Conservation (phyloP, 2,329 filamentous ascomycete species). For the Ophiostoma piceae region DNA sequence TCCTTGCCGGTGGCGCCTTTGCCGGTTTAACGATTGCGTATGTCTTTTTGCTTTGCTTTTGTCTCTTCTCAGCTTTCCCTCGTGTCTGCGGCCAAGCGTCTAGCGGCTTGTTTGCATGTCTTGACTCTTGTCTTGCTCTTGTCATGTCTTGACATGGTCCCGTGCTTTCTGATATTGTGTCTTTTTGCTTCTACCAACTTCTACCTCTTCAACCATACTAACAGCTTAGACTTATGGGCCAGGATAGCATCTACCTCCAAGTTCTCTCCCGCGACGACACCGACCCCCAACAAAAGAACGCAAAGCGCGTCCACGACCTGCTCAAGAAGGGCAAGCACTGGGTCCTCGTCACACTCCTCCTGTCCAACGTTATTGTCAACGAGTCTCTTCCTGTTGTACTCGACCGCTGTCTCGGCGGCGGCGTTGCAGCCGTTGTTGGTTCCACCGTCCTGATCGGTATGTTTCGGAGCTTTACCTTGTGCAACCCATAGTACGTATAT, state of each 20-base stretch:
- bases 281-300: conserved; percentile 80
- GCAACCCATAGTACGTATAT: neutral
- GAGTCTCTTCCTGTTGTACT: conserved; percentile 93
- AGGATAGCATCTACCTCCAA: conserved; percentile 95
- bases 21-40: conserved; percentile 87
- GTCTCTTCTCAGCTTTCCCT: no score
- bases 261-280: conserved; percentile 83
- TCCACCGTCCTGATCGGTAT: conserved; percentile 90
- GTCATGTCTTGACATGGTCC: neutral
- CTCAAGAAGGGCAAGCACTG: conserved; percentile 91
- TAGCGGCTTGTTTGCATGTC: conserved; percentile 11
- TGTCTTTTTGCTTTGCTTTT: conserved; percentile 30
- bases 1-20: conserved; percentile 85
- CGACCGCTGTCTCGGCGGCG: conserved; percentile 87
- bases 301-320: conserved; percentile 71
- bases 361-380: conserved; percentile 97
- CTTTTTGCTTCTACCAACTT: neutral
- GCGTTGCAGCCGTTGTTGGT: conserved; percentile 87
- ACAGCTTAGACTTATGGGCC: conserved; percentile 50
- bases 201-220: neutral
- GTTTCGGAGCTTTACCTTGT: conserved; percentile 28
- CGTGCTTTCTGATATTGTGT: neutral
- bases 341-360: conserved; percentile 88
- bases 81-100: conserved; percentile 6
- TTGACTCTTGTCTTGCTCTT: neutral